Evolutionary conservation across 2,329 filamentous ascomycete genomes (phyloP), one percentile per base, ranked within the genome.

Genomic region (Penicillium sp.): DNA sequence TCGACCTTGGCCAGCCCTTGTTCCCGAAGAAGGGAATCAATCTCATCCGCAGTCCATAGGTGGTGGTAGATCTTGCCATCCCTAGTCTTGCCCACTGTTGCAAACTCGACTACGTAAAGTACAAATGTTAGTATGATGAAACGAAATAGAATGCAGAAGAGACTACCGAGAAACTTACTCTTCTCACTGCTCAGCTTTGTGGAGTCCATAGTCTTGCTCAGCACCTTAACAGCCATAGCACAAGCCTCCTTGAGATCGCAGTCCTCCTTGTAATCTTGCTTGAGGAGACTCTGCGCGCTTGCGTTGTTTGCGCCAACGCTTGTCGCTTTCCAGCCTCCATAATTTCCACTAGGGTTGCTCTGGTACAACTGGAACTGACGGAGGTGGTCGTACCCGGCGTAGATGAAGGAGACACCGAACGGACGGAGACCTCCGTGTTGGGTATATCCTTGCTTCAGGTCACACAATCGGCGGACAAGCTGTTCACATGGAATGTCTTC

Each of bases 131-230:
- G 63, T 40, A 60, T 39, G 18, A 18, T 39, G 41, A 50, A 32
- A 18, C 38, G 41, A 50, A 32, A 50, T 25, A 27, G 7, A 21
- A 16, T 21, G n/a, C 27, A 46, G n/a, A 46, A 52, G 35, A 34
- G 34, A 46, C 10, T 21, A n/a, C 15, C 3, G 15, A 46, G 5
- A 37, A 25, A 81, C 90, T 76, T 79, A 96, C 92, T 96, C 85
- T 99, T 99, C 83, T 99, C 94, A 72, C 91, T 96, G 81, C 91
- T 97, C 72, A 99, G 79, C 82, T 97, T 99, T 52, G 93, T 97
- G 52, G 92, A 96, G 75, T 99, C 94, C 95, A 99, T 99, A 6
- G 94, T 99, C 86, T 99, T 99, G 84, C 94, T 97, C 63, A 99
- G 79, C 60, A 99, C 94, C 84, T 99, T 99, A 74, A 99, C 94